Conservation (phyloP, 768 basidiomycete genomes). For the Kwoniella dendrophila region DNA sequence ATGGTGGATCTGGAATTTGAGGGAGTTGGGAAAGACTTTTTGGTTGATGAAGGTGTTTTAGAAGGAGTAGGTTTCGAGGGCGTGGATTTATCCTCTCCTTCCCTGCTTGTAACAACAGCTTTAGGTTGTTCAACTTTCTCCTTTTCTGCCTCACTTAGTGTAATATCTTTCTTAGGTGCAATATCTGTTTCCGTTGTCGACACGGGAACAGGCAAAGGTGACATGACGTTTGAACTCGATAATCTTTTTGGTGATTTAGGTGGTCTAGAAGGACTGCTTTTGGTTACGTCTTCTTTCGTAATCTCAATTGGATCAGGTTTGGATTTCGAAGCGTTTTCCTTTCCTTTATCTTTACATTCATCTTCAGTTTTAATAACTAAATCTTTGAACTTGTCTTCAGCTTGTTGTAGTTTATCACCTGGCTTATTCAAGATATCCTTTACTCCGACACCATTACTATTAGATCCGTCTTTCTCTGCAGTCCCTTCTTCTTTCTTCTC, state of each 20-base stretch:
- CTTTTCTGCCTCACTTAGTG: not conserved
- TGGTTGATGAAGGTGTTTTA: not conserved
- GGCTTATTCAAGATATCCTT: not conserved
- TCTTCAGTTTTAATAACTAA: too few relatives aligned
- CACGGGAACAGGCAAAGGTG: constrained; percentile 13
- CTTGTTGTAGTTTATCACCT: too few relatives aligned
- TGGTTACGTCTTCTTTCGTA: not conserved
- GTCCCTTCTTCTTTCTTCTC: not conserved
- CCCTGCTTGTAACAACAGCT: too few relatives aligned
- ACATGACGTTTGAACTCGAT: constrained; percentile 13
- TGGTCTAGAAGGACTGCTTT: constrained; percentile 11
- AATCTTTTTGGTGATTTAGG: constrained; percentile 19
- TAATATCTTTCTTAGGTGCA: not conserved
- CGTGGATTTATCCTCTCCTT: not conserved
- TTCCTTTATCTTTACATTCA: not conserved
- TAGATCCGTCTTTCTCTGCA: not conserved
- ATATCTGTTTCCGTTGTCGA: not conserved
- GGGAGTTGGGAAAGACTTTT: not conserved
- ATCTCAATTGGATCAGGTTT: not conserved
- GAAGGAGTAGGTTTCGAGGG: not conserved
- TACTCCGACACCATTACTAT: not conserved
- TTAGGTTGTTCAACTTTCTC: not conserved
- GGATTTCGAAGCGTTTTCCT: not conserved
- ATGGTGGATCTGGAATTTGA: not conserved
- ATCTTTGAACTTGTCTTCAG: too few relatives aligned